Percentiles rank a stretch among this genome's conserved stretches.
Evolutionary conservation across 108 stramenopile species (phyloP).

Genomic region (Stephanodiscus triporus): DNA sequence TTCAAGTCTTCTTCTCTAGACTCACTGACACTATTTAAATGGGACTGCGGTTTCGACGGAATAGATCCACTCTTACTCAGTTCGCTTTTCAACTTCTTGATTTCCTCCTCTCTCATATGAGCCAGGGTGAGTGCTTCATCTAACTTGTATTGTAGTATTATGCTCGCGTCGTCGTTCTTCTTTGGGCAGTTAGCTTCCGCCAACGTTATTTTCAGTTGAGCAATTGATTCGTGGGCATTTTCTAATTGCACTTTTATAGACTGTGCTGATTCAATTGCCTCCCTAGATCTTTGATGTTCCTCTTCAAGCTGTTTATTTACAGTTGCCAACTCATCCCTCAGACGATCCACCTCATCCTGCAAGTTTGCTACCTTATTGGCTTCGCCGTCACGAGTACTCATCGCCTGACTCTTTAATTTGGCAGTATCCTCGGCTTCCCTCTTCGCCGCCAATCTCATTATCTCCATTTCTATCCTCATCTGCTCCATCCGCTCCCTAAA

Average conservation of each 20-base stretch:
- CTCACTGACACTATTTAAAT: slow-evolving; percentile 1
- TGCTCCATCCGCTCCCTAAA: slow-evolving; percentile 49
- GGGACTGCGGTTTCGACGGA: background rate
- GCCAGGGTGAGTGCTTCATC: slow-evolving; percentile 38
- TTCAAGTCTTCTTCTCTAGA: slow-evolving; percentile 14
- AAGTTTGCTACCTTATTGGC: background rate
- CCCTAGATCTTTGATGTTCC: slow-evolving; percentile 23
- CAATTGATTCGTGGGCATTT: slow-evolving; percentile 12
- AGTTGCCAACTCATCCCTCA: slow-evolving; percentile 23
- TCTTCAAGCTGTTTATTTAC: slow-evolving; percentile 15
- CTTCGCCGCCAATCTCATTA: slow-evolving; percentile 41
- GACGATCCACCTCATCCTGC: slow-evolving; percentile 20
- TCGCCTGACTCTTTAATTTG: slow-evolving; percentile 33
- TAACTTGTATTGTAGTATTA: slow-evolving; percentile 15
- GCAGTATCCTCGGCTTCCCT: slow-evolving; percentile 42
- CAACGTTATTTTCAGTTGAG: slow-evolving; percentile 15
- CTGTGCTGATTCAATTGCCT: slow-evolving; percentile 10
- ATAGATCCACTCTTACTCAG: slow-evolving; percentile 5
- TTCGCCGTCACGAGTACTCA: background rate
- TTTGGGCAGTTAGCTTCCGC: background rate
- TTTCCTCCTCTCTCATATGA: slow-evolving; percentile 22
- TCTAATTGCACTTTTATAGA: slow-evolving; percentile 15
- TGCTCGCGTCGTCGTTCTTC: slow-evolving; percentile 1
- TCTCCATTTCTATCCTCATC: slow-evolving; percentile 51
- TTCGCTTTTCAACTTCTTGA: slow-evolving; percentile 18